These are phyloP conservation scores for Oehlia diaphana DNA, from an alignment of 192 early-diverging fungal species.

Conservation along the genomic window DNA sequence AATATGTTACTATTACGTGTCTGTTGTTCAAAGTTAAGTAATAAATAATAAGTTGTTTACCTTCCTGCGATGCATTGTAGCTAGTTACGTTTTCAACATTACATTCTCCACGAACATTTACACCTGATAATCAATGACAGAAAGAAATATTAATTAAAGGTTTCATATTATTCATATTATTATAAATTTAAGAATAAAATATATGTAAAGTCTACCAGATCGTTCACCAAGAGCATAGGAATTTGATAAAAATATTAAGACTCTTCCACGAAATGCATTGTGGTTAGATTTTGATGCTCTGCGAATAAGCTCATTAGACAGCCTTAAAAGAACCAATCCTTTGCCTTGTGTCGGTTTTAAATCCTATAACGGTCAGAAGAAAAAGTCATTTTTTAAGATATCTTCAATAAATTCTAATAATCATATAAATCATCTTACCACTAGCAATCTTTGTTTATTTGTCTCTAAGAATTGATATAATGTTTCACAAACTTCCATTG, in stretches of 20 bases:
- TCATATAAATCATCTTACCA: not conserved
- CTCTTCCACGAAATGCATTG: constrained; percentile 82
- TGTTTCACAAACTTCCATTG: constrained; percentile 16
- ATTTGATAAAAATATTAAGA: constrained; percentile 84
- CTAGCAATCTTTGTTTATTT: constrained; percentile 16
- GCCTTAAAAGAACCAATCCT: constrained; percentile 74
- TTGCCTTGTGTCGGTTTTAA: constrained; percentile 69
- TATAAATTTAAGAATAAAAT: not conserved
- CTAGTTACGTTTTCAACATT: constrained; percentile 66
- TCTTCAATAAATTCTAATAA: not conserved
- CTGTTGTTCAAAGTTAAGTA: not conserved
- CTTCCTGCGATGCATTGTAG: constrained; percentile 44
- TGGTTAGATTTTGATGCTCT: constrained; percentile 84
- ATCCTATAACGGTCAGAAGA: not conserved
- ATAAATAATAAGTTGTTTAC: constrained; percentile 29
- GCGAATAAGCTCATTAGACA: constrained; percentile 89
- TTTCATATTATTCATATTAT: too few relatives aligned
- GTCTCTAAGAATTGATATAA: constrained; percentile 15
- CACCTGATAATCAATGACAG: constrained; percentile 42
- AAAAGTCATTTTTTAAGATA: not conserved
- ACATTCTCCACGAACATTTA: constrained; percentile 89
- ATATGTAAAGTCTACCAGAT: constrained; percentile 40
- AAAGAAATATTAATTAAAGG: not conserved
- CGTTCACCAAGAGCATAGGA: constrained; percentile 85
- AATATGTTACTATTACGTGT: not conserved